phyloP scores from a whole-genome alignment of 2,329 filamentous ascomycete species.

The Pyrenophora tritici-repentis region DNA sequence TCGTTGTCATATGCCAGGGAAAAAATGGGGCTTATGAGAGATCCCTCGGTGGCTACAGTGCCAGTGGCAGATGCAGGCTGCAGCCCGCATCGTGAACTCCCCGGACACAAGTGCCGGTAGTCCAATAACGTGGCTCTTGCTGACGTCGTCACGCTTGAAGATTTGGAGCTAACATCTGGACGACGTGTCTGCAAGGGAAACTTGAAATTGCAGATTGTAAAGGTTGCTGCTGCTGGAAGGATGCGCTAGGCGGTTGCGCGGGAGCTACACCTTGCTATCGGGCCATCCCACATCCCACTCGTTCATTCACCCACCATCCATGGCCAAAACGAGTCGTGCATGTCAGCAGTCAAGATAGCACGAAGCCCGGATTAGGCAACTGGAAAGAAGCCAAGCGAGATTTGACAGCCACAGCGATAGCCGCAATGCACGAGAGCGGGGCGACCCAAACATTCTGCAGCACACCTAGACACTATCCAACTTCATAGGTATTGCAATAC shows the following conservation, averaged over 20 bases:
- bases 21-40: not conserved
- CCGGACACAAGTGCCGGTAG: constrained; percentile 1
- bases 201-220: not conserved
- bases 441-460: constrained; percentile 2
- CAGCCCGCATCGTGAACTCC: constrained; percentile 3
- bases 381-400: not conserved
- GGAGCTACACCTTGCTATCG: constrained; percentile 3
- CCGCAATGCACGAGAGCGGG: constrained; percentile 10
- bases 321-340: not conserved
- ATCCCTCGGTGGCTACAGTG: not conserved
- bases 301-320: not conserved
- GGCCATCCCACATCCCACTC: constrained; percentile 7
- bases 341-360: not conserved
- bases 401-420: constrained; percentile 7
- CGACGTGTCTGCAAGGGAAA: not conserved
- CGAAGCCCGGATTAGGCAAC: not conserved
- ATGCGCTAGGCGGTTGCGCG: not conserved
- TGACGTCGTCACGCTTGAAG: constrained; percentile 3
- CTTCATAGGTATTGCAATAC: not conserved
- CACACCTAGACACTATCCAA: not conserved
- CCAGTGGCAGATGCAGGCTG: too few species aligned
- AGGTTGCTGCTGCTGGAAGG: too few species aligned
- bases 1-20: not conserved
- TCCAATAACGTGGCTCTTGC: not conserved
- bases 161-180: not conserved